A percentile compares a stretch with the other conserved stretches of the same genome.
Conservation (phyloP, 2,329 filamentous ascomycete genomes). For the Botryotinia convoluta region DNA sequence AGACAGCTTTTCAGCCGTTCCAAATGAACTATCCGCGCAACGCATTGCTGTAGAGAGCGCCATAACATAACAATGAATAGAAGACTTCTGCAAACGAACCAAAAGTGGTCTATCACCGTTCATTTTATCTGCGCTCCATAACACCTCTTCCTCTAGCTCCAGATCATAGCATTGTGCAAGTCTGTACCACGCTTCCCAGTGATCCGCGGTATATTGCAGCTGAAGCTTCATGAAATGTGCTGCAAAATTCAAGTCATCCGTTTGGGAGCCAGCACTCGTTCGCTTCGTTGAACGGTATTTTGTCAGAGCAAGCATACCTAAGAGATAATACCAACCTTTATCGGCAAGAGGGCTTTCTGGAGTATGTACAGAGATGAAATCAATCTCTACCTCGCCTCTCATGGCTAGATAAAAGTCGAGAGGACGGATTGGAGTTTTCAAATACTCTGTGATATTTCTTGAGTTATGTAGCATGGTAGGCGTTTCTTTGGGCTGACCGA, state of each 20-base stretch:
- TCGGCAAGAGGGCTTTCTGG: constrained; percentile 70
- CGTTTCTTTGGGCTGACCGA: constrained; percentile 75
- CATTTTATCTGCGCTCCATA: constrained; percentile 43
- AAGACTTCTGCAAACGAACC: constrained; percentile 38
- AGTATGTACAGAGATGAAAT: constrained; percentile 66
- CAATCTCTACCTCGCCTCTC: constrained; percentile 71
- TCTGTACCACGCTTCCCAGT: constrained; percentile 45
- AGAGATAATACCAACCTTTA: constrained; percentile 87
- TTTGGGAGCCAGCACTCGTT: constrained; percentile 38
- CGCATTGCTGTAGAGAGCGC: constrained; percentile 61
- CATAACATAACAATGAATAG: constrained; percentile 55
- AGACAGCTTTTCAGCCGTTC: constrained; percentile 55
- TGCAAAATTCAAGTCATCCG: constrained; percentile 41
- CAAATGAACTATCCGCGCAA: constrained; percentile 51
- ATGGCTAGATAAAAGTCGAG: constrained; percentile 77
- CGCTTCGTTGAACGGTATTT: constrained; percentile 59
- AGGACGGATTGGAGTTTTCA: constrained; percentile 82
- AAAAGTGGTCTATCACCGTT: constrained; percentile 41
- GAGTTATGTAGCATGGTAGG: constrained; percentile 84
- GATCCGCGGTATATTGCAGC: constrained; percentile 39
- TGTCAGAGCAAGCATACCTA: constrained; percentile 83
- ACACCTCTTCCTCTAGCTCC: constrained; percentile 42
- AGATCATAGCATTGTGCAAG: constrained; percentile 43
- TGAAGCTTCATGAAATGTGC: constrained; percentile 41
- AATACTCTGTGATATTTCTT: constrained; percentile 74